These are phyloP conservation scores for Colletotrichum cereale DNA, from an alignment of 2,329 filamentous ascomycete species.

Conservation along the genomic window DNA sequence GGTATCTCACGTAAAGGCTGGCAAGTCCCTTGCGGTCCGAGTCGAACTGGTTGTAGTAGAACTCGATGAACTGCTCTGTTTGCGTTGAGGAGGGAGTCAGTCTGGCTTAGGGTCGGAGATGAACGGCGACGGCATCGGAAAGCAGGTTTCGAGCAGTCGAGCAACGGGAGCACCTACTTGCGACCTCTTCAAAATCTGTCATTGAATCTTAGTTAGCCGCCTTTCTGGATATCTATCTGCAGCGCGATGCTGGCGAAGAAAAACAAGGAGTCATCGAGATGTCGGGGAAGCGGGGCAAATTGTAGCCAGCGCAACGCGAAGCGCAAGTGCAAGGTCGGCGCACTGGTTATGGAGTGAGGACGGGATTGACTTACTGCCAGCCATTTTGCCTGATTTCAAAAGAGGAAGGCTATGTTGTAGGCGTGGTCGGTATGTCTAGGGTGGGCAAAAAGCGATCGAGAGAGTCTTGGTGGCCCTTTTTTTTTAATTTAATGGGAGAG, in stretches of 20 bases:
- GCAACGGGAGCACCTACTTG: conserved; percentile 55
- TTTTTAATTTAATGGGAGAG: conserved; percentile 19
- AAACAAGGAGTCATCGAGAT: neutral
- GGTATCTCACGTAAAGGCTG: conserved; percentile 81
- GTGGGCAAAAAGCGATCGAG: neutral
- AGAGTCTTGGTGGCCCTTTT: conserved; percentile 21
- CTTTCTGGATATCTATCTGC: neutral
- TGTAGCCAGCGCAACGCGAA: neutral
- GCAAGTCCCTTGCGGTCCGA: conserved; percentile 72
- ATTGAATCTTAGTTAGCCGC: conserved; percentile 32
- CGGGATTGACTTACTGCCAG: conserved; percentile 27
- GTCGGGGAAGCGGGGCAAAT: conserved; percentile 4
- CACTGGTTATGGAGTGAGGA: neutral
- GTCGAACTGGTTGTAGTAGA: conserved; percentile 94
- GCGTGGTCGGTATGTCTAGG: conserved; percentile 15
- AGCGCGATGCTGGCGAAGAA: neutral
- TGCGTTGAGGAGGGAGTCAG: conserved; percentile 1
- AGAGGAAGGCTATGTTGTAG: neutral
- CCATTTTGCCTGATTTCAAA: conserved; percentile 37
- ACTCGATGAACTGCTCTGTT: conserved; percentile 86
- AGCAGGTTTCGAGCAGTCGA: neutral
- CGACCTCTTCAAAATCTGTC: conserved; percentile 60
- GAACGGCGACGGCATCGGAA: neutral
- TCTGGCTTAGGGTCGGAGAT: conserved; percentile 6
- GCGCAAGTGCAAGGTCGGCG: conserved; percentile 6